Evolutionary conservation across 73 alveolate genomes (phyloP), one percentile per base, ranked within the genome.

Genomic region (Paramecium caudatum): DNA sequence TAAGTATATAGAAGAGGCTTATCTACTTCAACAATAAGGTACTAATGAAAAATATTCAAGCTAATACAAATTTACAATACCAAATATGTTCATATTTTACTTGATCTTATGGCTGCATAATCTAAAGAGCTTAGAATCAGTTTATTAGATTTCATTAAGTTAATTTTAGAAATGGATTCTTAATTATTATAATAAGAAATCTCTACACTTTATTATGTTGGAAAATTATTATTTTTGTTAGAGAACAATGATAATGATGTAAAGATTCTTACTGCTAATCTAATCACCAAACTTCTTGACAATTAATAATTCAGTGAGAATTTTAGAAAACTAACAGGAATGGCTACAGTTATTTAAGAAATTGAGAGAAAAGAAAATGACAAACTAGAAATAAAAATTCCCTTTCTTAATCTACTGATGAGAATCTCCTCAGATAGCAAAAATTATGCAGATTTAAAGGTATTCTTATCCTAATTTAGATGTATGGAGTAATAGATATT

Each of bases 251-350:
- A 49, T 16, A 4, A 27, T 19, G 82, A 27, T 8, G 13, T 62
- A 19, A 62, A 62, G 27, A 62, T 62, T 9, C 30, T 25, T 43
- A 62, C 82, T 7, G 49, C 49, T 7, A 41, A 41, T 62, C 30
- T 62, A 12, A 62, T 62, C 15, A 27, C 82, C 21, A 62, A 62
- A 5, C 16, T 62, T 2, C 30, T 62, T 25, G 82, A 62, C 15
- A 25, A 21, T 5, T 23, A 62, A 25, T 27, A 37, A 84, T 37
- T 84, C 2, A 84, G 70, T 39, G 78, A 55, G 39, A 61, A 84
- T 4, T 84, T 84, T 43, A 63, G 70, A 10, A 84, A 49, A 84
- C 21, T 84, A 21, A 27, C 39, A 61, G 92, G 92, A 15, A 84
- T 84, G 30, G 85, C 63, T 61, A 84, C 87, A 23, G 55, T 84